Base-by-base conservation (phyloP, 257 asterid genomes). In the Solanum ossicruentum region DNA sequence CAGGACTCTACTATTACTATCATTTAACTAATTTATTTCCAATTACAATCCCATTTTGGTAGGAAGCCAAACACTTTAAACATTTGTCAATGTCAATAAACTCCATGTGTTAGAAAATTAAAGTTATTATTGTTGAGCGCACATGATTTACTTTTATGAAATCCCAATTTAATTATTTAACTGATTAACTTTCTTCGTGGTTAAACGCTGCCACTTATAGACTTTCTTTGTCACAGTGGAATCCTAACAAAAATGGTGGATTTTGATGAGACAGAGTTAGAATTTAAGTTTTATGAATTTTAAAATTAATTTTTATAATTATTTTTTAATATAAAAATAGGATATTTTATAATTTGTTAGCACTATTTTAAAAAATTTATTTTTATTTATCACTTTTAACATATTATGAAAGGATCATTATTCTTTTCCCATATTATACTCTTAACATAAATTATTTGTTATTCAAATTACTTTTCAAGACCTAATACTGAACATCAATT, bases 21-120 rank as follows among this genome's bases (percentile, higher is more conserved):
- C 26, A 49, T 12, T 73, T 47, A 49, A 77, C 6, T 75, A 51
- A 77, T 23, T 77, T 26, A 77, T 51, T 73, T 75, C 12, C 82
- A 51, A 15, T 67, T 67, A 67, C 17, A 51, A 26, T 77, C 17
- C 47, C 47, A 51, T 77, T 77, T 77, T 26, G 82, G 51, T 77
- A 26, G 82, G 82, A 49, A 52, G 49, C 82, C 82, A 77, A 52
- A 28, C 49, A 52, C 82, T 77, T 9, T 16, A 9, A 77, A 26
- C 65, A 49, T 51, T 9, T 26, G 65, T 51, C 47, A 16, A 26
- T 9, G 51, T 26, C 82, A 9, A 10, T 23, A 75, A 36, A 75
- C 43, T 21, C 15, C 58, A 15, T 77, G 10, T 52, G 63, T 52
- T 52, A 5, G 43, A 75, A 23, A 75, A 7, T 17, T 67, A 32